Base-by-base conservation (phyloP, 768 basidiomycete genomes). In the Tricholoma sp. region DNA sequence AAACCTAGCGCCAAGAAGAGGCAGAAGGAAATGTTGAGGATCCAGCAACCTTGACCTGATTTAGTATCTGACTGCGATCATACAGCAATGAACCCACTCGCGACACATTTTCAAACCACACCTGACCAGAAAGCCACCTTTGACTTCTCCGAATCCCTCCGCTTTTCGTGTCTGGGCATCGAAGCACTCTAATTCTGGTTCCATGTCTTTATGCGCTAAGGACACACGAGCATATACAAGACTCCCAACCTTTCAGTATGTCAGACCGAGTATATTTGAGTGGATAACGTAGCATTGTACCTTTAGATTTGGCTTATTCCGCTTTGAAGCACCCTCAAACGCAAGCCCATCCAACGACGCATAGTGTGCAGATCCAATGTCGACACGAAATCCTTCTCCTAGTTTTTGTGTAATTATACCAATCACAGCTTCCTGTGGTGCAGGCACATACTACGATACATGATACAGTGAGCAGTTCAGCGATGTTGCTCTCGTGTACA, bases 101-200 rank as follows among this genome's bases (percentile, higher is more conserved):
- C 95, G 81, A 71, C 88, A 91, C 80, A 93, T 85, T 58, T 86
- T 85, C 45, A 98, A 72, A 63, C 92, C 93, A 64, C 90, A 91
- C 34, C 82, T 78, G 8, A 89, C 77, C 58, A 97, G 66, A 63
- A 96, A 89, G 1, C 96, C 96, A 7, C 87, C 90, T 61, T 91
- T 94, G 36, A 99, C 79, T 62, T 95, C 94, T 1, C 97, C 97
- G 63, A 91, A 98, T 0, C 94, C 96, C 57, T 92, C 91, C 1
- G 94, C 76, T 71, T 97, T 98, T 60, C 84, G 86, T 24, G 91
- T 93, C 63, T 94, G 89, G 1, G 93, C 91, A 65, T 98, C 92
- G 63, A 97, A 92, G 68, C 97, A 99, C 67, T 97, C 94, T 8
- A 99, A 75, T 66, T 99, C 97, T 1, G 97, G 95, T 54, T 99